A percentile compares a stretch with the other conserved stretches of the same genome.
phyloP scores from a whole-genome alignment of 1,284 basidiomycete genomes.

The Porogramme epimiltina region DNA sequence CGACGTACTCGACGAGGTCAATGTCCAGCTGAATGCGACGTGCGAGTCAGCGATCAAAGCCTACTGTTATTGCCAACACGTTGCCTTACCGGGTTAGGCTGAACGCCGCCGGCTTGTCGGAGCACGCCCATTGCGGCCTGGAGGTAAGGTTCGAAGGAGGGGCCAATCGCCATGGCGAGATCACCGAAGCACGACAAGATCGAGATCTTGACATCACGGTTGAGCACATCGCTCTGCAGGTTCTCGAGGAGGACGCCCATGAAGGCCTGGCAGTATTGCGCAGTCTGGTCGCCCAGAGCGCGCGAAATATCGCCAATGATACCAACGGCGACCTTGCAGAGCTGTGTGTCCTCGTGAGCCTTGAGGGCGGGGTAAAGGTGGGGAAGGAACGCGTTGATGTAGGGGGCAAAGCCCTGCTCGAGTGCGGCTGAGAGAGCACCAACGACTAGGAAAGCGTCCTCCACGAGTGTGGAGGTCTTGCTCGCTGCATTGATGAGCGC shows the following conservation, averaged over 20 bases:
- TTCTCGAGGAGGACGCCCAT: conserved; percentile 93
- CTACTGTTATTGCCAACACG: no score
- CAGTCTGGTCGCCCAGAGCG: conserved; percentile 83
- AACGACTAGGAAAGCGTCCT: conserved; percentile 95
- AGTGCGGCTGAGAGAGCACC: conserved; percentile 89
- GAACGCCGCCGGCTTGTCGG: conserved; percentile 85
- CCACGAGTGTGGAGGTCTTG: conserved; percentile 94
- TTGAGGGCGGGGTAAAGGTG: conserved; percentile 91
- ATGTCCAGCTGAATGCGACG: conserved; percentile 67
- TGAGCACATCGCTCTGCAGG: conserved; percentile 88
- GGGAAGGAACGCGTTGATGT: conserved; percentile 89
- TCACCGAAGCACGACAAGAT: conserved; percentile 97
- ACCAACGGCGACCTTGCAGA: conserved; percentile 95
- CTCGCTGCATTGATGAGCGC: conserved; percentile 85
- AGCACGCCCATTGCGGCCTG: conserved; percentile 91
- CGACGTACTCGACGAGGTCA: conserved; percentile 92
- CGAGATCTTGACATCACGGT: conserved; percentile 95
- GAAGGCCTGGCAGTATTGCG: conserved; percentile 84
- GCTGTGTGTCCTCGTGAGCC: conserved; percentile 92
- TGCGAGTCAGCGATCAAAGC: neutral
- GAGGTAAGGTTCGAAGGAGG: conserved; percentile 87
- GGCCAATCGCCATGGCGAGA: conserved; percentile 91
- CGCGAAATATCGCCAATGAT: conserved; percentile 95
- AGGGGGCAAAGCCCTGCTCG: conserved; percentile 85
- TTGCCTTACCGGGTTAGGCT: conserved; percentile 84